A percentile compares a stretch with the other conserved stretches of the same genome.
These are phyloP conservation scores for Oldenlandia corymbosa DNA, from an alignment of 257 asterid species.

Conservation along the genomic window DNA sequence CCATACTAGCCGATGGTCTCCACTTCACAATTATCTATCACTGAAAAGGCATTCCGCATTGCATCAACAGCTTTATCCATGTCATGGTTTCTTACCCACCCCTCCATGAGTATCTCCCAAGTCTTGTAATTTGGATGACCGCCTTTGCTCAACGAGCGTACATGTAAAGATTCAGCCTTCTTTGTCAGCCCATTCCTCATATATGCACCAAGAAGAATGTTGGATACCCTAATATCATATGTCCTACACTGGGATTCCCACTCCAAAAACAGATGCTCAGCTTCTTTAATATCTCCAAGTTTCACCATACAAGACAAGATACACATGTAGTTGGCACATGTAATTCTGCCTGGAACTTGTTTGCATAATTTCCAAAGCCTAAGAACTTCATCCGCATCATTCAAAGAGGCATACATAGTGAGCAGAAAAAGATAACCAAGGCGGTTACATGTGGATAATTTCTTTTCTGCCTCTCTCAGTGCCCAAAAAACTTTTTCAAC, in stretches of 20 bases:
- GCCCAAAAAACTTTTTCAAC: conserved; percentile 25
- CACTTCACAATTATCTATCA: conserved; percentile 23
- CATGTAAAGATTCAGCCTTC: conserved; percentile 29
- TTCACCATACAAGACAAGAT: conserved; percentile 35
- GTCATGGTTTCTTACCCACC: conserved; percentile 24
- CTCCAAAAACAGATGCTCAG: conserved; percentile 24
- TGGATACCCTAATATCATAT: conserved; percentile 36
- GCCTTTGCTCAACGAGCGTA: conserved; percentile 26
- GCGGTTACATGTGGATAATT: conserved; percentile 25
- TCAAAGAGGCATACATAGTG: conserved; percentile 30
- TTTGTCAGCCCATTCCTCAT: conserved; percentile 24
- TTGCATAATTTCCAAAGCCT: conserved; percentile 33
- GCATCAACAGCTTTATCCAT: conserved; percentile 28
- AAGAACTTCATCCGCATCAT: conserved; percentile 28
- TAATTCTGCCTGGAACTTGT: conserved; percentile 18
- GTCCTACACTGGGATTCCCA: conserved; percentile 31
- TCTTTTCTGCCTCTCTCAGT: conserved; percentile 29
- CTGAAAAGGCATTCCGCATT: conserved; percentile 17
- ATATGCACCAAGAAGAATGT: conserved; percentile 38
- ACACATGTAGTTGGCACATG: conserved; percentile 38
- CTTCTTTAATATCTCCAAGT: conserved; percentile 26
- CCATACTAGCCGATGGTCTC: conserved; percentile 28
- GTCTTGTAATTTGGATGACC: conserved; percentile 39
- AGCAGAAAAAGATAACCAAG: conserved; percentile 32
- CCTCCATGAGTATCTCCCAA: conserved; percentile 41